Evolutionary conservation across 331 rosid genomes (phyloP), one percentile per base, ranked within the genome.

Genomic region (Acacia concinna): DNA sequence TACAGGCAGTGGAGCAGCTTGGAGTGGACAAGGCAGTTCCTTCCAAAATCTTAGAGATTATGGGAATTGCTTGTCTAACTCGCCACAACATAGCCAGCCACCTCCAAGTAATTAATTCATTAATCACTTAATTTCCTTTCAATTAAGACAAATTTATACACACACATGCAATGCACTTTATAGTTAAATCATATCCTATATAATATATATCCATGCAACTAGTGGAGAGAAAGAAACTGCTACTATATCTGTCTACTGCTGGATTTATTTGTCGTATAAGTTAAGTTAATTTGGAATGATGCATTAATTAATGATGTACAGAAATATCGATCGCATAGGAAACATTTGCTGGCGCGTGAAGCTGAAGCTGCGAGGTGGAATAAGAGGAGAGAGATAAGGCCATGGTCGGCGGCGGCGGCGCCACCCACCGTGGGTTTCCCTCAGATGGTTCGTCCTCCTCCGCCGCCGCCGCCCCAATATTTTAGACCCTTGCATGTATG

Each of bases 11-110:
- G 85, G 99, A 95, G 82, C 98, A 93, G 37, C 79, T 95, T n/a
- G 99, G 99, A 78, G 93, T 93, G 75, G 99, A 95, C 75, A 95
- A 95, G 83, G 98, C 99, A 2, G 99, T 95, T 25, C 99, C 99
- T 77, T 95, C 99, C 21, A 85, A 94, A 86, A 95, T 95, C 79
- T 85, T 93, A 82, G 99, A 93, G 93, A 90, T 91, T 59, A 95
- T 95, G 99, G 96, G 99, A 81, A 91, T 93, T 40, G 90, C 88
- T 62, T 88, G 98, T 87, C 97, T 95, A 86, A 95, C 98, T 83
- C 99, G 99, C 59, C 99, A 95, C 81, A 95, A 95, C 85, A 92
- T 95, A 54, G 99, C 99, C 4, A 95, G 99, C 80, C 99, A 93
- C 83, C 99, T 95, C 62, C 99, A 95, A 81, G 99, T 93, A 89